These are phyloP conservation scores for Dendrobium nobile DNA, from an alignment of 106 monocot species.

Conservation along the genomic window DNA sequence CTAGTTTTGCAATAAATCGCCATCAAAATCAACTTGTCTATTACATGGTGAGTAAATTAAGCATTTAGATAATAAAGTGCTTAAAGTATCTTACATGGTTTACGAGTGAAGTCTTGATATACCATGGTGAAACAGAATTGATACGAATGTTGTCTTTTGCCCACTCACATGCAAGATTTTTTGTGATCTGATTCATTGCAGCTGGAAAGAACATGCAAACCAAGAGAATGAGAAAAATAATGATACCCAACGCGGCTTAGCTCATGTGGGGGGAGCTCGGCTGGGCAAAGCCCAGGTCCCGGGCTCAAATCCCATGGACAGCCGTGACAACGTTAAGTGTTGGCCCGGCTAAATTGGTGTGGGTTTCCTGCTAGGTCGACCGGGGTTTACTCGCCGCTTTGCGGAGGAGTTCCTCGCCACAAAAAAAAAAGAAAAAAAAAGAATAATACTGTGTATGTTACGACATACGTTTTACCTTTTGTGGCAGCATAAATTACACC, in stretches of 20 bases:
- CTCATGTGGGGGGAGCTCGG: too few relatives aligned
- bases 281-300: too few relatives aligned
- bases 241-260: too few relatives aligned
- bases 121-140: constrained; percentile 51
- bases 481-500: constrained; percentile 24
- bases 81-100: neutral
- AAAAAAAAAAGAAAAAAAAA: too few relatives aligned
- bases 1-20: neutral
- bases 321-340: too few relatives aligned
- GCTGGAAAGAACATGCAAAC: constrained; percentile 13
- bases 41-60: neutral
- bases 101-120: constrained; percentile 26
- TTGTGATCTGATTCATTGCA: constrained; percentile 57
- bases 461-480: constrained; percentile 28
- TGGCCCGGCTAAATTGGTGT: too few relatives aligned
- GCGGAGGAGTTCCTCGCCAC: too few relatives aligned
- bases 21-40: neutral
- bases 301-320: too few relatives aligned
- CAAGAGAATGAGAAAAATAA: neutral
- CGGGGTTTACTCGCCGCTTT: too few relatives aligned
- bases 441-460: neutral
- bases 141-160: constrained; percentile 53
- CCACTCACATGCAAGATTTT: constrained; percentile 65
- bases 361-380: too few relatives aligned
- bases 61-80: neutral